Base-by-base conservation (phyloP, 2,329 filamentous ascomycete species). In the Stemphylium vesicarium region DNA sequence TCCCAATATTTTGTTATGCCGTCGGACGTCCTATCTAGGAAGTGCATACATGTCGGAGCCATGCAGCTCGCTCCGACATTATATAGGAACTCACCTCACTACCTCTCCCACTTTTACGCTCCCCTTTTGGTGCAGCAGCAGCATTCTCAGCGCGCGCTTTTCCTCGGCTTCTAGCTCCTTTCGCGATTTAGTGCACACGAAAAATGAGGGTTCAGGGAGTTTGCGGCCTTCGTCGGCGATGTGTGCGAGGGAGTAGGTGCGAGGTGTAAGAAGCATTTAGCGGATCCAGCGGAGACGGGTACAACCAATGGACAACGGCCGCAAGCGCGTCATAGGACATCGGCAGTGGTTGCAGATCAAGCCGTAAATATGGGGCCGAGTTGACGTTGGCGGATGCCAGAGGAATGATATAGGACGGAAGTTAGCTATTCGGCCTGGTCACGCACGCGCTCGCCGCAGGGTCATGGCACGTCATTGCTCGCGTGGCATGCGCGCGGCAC, bases 41-140 rank as follows among this genome's bases (percentile, higher is more conserved):
- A 50, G 18, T 43, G 39, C 38, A 31, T 37, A 36, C 47, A 35
- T 33, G 39, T 16, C 39, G 16, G 36, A 39, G 31, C 35, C 39
- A 43, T 50, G 39, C 26, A 15, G 16, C 36, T 51, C 24, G 24
- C 35, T 40, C 36, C 35, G 22, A 32, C 41, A 35, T 24, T 26
- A 39, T 31, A 31, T 39, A 33, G 52, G 38, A 96, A 55, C 52
- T 51, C 16, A 55, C 79, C 95, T 89, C 60, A 97, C 87, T 35
- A 97, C 89, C 79, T 98, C 93, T 73, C 95, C 95, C 62, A 98
- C 90, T 77, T 94, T 96, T 74, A 98, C 89, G 79, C 85, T 91
- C 71, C 95, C 95, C 62, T 89, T 84, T 79, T 98, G 95, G 78
- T 97, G 91, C 57, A 96, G 81, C 73, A 98, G 86, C 62, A 98